These are phyloP conservation scores for Brassica nigra DNA, from an alignment of 345 rosid species.

Conservation along the genomic window DNA sequence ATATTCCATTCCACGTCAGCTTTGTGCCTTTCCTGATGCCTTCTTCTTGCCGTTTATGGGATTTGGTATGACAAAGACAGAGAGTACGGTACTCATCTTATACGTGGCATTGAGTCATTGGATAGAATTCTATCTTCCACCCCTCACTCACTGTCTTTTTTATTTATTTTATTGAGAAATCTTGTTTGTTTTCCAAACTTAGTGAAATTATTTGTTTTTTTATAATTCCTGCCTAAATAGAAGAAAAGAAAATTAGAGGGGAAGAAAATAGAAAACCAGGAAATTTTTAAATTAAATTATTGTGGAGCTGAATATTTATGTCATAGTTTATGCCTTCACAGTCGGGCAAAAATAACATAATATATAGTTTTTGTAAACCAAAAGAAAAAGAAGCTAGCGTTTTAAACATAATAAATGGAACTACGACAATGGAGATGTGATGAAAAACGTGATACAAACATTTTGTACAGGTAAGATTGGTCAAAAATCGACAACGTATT, in stretches of 20 bases:
- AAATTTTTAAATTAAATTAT: neutral
- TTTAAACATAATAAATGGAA: neutral
- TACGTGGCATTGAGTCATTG: slow-evolving; percentile 33
- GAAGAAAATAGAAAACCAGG: neutral
- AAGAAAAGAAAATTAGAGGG: neutral
- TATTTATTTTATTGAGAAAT: neutral
- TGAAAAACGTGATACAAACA: neutral
- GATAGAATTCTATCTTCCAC: slow-evolving; percentile 19
- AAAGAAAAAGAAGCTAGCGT: neutral
- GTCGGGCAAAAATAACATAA: neutral
- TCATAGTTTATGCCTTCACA: neutral
- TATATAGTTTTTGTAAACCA: neutral
- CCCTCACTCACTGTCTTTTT: slow-evolving; percentile 2
- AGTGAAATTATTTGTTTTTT: neutral
- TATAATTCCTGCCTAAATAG: neutral
- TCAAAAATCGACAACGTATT: neutral
- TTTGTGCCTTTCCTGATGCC: slow-evolving; percentile 5
- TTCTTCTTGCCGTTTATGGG: slow-evolving; percentile 39
- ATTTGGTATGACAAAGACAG: slow-evolving; percentile 24
- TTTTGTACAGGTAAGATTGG: neutral
- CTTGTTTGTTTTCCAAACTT: neutral
- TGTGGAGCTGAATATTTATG: neutral
- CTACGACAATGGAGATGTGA: neutral
- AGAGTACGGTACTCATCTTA: slow-evolving; percentile 27
- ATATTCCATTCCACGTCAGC: slow-evolving; percentile 44